Evolutionary conservation across 2,329 filamentous ascomycete species (phyloP).

Genomic region (Drechslerella coelobrocha): DNA sequence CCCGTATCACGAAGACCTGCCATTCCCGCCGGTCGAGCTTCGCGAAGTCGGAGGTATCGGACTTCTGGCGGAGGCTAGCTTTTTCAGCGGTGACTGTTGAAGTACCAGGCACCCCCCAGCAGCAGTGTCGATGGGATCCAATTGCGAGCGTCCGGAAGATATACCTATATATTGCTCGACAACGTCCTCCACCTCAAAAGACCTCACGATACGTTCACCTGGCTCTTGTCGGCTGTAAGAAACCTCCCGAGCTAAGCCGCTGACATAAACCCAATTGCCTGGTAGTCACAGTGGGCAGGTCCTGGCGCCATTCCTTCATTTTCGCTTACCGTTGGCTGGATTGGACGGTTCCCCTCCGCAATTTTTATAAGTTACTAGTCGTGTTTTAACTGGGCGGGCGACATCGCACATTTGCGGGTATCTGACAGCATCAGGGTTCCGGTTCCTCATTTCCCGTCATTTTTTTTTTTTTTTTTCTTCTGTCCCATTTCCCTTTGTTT

Average conservation of each 20-base stretch:
- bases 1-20: neutral
- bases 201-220: no score
- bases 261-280: slow-evolving; percentile 36
- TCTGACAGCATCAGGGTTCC: neutral
- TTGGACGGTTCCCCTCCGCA: neutral
- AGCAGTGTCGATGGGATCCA: no score
- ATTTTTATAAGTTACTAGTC: neutral
- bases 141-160: no score
- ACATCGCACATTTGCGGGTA: neutral
- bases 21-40: neutral
- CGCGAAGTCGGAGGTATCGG: neutral
- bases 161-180: neutral
- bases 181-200: neutral
- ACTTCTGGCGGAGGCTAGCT: no score
- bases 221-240: neutral
- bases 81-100: no score
- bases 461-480: slow-evolving; percentile 55
- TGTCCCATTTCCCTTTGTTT: slow-evolving; percentile 49
- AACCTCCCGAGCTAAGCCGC: slow-evolving; percentile 32
- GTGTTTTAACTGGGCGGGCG: neutral
- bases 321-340: neutral
- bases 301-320: neutral
- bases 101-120: no score
- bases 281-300: neutral
- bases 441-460: slow-evolving; percentile 38